A percentile compares a stretch with the other conserved stretches of the same genome.
phyloP scores from a whole-genome alignment of 2,329 filamentous ascomycete species.

The Clarireedia hainanense region DNA sequence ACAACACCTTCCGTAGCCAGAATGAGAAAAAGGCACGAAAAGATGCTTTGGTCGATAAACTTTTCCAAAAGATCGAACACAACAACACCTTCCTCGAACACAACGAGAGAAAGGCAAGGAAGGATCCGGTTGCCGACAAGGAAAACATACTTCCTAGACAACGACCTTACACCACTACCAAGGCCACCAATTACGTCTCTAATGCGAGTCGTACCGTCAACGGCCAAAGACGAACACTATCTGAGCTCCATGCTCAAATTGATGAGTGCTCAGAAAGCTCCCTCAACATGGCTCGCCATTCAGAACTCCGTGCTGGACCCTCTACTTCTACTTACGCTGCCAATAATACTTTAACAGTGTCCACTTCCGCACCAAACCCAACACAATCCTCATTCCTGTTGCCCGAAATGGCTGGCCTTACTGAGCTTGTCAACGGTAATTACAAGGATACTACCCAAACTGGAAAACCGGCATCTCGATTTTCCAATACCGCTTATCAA shows the following conservation, averaged over 20 bases:
- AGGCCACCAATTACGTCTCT: constrained; percentile 20
- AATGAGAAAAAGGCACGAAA: background rate
- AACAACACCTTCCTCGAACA: background rate
- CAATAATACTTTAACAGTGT: background rate
- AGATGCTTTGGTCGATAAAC: background rate
- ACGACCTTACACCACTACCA: background rate
- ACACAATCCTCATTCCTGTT: background rate
- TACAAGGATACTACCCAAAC: background rate
- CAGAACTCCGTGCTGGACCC: background rate
- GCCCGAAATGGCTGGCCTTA: background rate
- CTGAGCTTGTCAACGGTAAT: background rate
- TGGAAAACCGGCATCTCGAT: background rate
- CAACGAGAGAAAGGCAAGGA: background rate
- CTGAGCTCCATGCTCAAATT: constrained; percentile 47
- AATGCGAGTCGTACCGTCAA: constrained; percentile 27
- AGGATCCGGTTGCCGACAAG: constrained; percentile 10
- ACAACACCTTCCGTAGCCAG: background rate
- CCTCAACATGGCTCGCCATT: constrained; percentile 17
- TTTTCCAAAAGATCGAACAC: background rate
- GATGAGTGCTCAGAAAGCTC: constrained; percentile 45
- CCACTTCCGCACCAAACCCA: background rate
- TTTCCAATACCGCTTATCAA: background rate
- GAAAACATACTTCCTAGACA: constrained; percentile 16
- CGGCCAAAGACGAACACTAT: constrained; percentile 40
- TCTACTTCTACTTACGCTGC: background rate